These are phyloP conservation scores for Asterionellopsis glacialis DNA, from an alignment of 108 stramenopile species.

Conservation along the genomic window DNA sequence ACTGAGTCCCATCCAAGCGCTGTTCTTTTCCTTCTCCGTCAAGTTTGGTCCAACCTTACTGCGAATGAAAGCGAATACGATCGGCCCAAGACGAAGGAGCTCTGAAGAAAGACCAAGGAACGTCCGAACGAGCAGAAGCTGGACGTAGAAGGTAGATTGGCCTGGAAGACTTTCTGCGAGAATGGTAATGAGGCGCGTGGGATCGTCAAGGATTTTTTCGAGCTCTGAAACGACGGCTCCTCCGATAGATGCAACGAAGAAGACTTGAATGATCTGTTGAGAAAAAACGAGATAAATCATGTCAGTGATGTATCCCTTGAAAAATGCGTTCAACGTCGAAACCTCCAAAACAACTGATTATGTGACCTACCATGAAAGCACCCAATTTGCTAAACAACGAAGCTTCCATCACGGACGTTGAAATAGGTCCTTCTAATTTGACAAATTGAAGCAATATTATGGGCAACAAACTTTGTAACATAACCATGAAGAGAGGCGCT, in stretches of 20 bases:
- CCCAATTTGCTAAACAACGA: constrained; percentile 56
- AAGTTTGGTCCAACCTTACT: constrained; percentile 35
- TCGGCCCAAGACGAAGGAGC: constrained; percentile 29
- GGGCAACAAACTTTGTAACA: constrained; percentile 30
- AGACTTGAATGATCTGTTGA: constrained; percentile 62
- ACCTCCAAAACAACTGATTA: neutral
- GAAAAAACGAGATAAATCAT: no score
- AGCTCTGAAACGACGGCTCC: constrained; percentile 40
- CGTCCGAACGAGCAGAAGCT: constrained; percentile 28
- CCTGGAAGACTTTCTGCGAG: constrained; percentile 48
- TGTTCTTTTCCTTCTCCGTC: constrained; percentile 48
- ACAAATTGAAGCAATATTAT: constrained; percentile 23
- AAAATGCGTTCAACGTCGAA: neutral
- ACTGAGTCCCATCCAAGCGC: constrained; percentile 20
- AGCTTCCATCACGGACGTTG: constrained; percentile 40
- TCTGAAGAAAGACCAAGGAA: constrained; percentile 27
- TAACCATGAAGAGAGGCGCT: constrained; percentile 48
- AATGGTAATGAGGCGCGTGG: constrained; percentile 26
- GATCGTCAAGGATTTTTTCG: constrained; percentile 23
- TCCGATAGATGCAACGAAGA: constrained; percentile 64
- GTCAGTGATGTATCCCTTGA: neutral
- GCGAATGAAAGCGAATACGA: constrained; percentile 25
- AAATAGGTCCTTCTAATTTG: constrained; percentile 50
- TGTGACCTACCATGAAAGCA: constrained; percentile 27
- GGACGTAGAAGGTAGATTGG: constrained; percentile 29